Percentiles rank a stretch among this genome's conserved stretches.
phyloP scores from a whole-genome alignment of 371 early-diverging fungal species.

The Vairimorpha necatrix region DNA sequence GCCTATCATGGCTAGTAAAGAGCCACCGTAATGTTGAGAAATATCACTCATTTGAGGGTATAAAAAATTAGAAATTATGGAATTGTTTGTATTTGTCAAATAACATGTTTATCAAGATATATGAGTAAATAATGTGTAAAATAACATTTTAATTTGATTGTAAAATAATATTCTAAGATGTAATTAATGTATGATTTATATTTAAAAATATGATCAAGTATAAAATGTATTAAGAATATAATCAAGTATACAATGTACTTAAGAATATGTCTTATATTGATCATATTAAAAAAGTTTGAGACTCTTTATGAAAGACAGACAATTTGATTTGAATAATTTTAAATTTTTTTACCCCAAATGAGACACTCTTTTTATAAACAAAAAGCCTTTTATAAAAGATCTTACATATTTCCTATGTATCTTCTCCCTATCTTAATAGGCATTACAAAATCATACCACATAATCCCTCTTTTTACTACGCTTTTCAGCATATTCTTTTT shows the following conservation, averaged over 20 bases:
- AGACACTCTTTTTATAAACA: neutral
- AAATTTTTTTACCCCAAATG: neutral
- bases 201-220: too few species aligned
- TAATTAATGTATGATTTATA: too few species aligned
- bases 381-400: neutral
- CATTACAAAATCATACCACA: constrained; percentile 3
- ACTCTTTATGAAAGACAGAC: too few species aligned
- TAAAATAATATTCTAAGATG: too few species aligned
- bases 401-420: constrained; percentile 28
- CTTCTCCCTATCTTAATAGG: neutral
- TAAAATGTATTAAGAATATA: too few species aligned
- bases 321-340: too few species aligned
- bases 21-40: constrained; percentile 65
- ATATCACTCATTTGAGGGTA: constrained; percentile 58
- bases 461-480: constrained; percentile 30
- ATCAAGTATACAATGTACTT: too few species aligned
- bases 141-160: too few species aligned
- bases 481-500: constrained; percentile 25
- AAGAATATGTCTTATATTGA: too few species aligned
- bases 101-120: too few species aligned
- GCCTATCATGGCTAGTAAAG: constrained; percentile 93
- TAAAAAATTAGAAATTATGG: neutral
- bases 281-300: too few species aligned
- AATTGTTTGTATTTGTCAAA: constrained; percentile 16
- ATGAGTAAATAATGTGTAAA: too few species aligned